A percentile compares a stretch with the other conserved stretches of the same genome.
These are phyloP conservation scores for Periconia macrospinosa DNA, from an alignment of 2,329 filamentous ascomycete species.

Conservation along the genomic window DNA sequence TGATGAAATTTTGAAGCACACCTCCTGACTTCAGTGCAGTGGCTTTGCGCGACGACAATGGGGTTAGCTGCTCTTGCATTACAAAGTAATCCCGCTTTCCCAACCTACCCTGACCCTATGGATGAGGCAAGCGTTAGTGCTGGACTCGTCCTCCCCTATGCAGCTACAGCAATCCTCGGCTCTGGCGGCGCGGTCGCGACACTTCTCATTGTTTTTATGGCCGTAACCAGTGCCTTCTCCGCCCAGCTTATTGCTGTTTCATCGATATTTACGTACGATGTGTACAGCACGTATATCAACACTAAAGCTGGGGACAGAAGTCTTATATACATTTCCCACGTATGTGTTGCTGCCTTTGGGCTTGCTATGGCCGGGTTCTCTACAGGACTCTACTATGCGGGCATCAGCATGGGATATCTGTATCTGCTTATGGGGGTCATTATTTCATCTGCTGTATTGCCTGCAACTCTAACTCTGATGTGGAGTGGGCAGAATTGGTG, in stretches of 20 bases:
- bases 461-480: slow-evolving; percentile 76
- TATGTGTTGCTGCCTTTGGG: slow-evolving; percentile 72
- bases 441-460: slow-evolving; percentile 82
- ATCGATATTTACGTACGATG: slow-evolving; percentile 84
- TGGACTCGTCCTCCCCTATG: slow-evolving; percentile 82
- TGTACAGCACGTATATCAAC: slow-evolving; percentile 86
- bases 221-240: slow-evolving; percentile 81
- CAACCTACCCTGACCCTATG: slow-evolving; percentile 74
- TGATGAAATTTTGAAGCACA: no score
- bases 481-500: slow-evolving; percentile 80
- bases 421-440: slow-evolving; percentile 92
- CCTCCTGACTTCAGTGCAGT: slow-evolving; percentile 90
- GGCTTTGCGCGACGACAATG: slow-evolving; percentile 86
- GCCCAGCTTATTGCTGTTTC: slow-evolving; percentile 86
- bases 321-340: slow-evolving; percentile 79
- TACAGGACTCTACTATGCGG: slow-evolving; percentile 64
- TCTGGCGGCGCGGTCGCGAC: slow-evolving; percentile 78
- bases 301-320: slow-evolving; percentile 72
- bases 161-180: slow-evolving; percentile 80
- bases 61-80: slow-evolving; percentile 79
- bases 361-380: slow-evolving; percentile 77
- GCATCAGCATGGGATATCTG: slow-evolving; percentile 84
- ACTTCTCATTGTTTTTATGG: slow-evolving; percentile 84
- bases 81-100: slow-evolving; percentile 72
- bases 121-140: slow-evolving; percentile 73